Conservation (phyloP, 2,329 filamentous ascomycete species). For the Lasiodiplodia citricola region DNA sequence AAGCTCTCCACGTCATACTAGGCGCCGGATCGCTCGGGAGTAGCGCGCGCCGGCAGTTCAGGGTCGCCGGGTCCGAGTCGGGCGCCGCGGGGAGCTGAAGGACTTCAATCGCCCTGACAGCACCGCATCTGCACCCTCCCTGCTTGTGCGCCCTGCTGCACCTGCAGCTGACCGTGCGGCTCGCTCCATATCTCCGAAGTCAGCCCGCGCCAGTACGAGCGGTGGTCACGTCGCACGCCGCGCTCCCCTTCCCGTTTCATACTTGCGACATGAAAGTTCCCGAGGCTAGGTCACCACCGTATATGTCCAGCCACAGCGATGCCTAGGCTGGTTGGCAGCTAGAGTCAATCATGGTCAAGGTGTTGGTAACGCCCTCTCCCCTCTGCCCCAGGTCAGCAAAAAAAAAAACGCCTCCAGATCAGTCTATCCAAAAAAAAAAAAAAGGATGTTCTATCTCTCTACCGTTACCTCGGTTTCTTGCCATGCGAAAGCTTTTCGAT, state of each 20-base stretch:
- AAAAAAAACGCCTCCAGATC: not conserved
- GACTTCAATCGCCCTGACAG: not conserved
- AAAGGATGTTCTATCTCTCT: not conserved
- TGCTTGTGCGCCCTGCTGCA: not conserved
- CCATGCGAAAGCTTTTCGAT: not conserved
- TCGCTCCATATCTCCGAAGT: not conserved
- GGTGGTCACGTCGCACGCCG: not conserved
- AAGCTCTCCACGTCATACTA: slow-evolving; percentile 19
- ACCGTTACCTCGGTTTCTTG: not conserved
- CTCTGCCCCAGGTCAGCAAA: not conserved
- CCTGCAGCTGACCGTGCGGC: not conserved
- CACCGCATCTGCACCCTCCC: not conserved
- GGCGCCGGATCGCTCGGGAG: not conserved
- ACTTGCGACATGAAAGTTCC: not conserved
- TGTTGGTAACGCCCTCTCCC: too few relatives aligned
- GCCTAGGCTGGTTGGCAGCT: not conserved
- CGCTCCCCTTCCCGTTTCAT: slow-evolving; percentile 7
- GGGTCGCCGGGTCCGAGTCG: not conserved
- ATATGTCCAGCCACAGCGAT: not conserved
- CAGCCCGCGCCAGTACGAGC: not conserved
- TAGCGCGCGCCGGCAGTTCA: not conserved
- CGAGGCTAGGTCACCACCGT: not conserved
- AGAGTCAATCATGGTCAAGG: not conserved
- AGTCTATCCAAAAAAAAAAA: not conserved
- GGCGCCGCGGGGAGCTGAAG: not conserved